These are phyloP conservation scores for Brassica hybrid DNA, from an alignment of 441 rosid genomes.

Conservation along the genomic window DNA sequence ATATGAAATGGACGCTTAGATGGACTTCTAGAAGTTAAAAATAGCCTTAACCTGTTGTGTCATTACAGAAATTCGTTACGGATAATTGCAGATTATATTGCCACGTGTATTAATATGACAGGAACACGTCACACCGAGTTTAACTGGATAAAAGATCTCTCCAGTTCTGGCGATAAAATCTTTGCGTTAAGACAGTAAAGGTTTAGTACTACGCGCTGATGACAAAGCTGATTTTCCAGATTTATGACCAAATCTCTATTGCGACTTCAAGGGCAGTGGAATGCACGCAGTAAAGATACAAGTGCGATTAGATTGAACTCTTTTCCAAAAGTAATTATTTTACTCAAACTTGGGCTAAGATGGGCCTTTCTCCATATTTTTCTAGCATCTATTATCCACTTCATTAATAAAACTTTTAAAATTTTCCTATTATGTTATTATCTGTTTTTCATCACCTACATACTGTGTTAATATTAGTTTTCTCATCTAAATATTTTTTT, in stretches of 20 bases:
- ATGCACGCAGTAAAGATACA: conserved; percentile 11
- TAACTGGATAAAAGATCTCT: conserved; percentile 16
- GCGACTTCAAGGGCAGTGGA: neutral
- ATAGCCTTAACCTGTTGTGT: conserved; percentile 28
- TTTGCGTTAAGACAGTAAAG: conserved; percentile 34
- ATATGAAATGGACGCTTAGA: conserved; percentile 25
- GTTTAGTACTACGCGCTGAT: neutral
- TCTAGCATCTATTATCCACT: neutral
- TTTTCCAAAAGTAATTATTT: neutral
- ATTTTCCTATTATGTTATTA: neutral
- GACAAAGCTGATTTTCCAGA: neutral
- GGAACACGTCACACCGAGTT: conserved; percentile 10
- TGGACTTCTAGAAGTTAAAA: conserved; percentile 18
- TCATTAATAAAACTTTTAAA: neutral
- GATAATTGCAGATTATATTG: neutral
- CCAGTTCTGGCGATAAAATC: conserved; percentile 24
- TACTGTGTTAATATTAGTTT: neutral
- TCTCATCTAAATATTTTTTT: neutral
- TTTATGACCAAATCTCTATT: neutral
- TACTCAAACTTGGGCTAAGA: conserved; percentile 3
- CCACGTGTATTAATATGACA: conserved; percentile 1
- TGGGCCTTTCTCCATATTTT: neutral
- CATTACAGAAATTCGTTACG: neutral
- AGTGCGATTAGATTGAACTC: neutral
- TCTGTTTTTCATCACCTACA: neutral